A percentile compares a stretch with the other conserved stretches of the same genome.
Evolutionary conservation across 2,329 filamentous ascomycete genomes (phyloP).

Genomic region (Hypoxylon sp.): DNA sequence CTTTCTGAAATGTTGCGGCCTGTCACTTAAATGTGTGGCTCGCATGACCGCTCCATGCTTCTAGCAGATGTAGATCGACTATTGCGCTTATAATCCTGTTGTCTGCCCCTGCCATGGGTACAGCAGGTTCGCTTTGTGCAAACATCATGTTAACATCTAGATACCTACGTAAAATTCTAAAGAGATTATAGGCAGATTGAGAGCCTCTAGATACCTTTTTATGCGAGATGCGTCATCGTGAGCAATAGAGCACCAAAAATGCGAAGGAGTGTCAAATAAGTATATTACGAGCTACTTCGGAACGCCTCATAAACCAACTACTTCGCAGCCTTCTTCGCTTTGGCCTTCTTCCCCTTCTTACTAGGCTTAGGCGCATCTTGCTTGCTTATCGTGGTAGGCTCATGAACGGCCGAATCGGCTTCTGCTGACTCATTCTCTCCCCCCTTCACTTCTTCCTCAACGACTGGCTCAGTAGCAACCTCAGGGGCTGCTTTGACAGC

Average conservation of each 20-base stretch:
- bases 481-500: slow-evolving; percentile 55
- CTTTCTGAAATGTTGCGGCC: slow-evolving; percentile 47
- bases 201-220: not conserved
- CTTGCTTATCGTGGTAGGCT: slow-evolving; percentile 51
- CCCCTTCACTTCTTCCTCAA: slow-evolving; percentile 41
- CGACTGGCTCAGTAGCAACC: slow-evolving; percentile 45
- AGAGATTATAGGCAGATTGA: not conserved
- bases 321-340: slow-evolving; percentile 56
- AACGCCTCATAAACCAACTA: slow-evolving; percentile 44
- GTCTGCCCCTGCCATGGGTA: slow-evolving; percentile 62
- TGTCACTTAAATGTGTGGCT: slow-evolving; percentile 50
- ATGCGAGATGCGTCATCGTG: not conserved
- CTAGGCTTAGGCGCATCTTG: slow-evolving; percentile 40
- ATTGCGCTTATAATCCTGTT: slow-evolving; percentile 70
- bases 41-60: slow-evolving; percentile 59
- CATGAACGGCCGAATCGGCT: slow-evolving; percentile 46
- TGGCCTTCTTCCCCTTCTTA: slow-evolving; percentile 52
- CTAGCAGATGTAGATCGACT: slow-evolving; percentile 65
- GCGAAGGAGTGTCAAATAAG: slow-evolving; percentile 8
- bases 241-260: not conserved
- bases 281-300: slow-evolving; percentile 19
- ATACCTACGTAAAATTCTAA: not conserved
- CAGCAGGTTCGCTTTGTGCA: slow-evolving; percentile 72
- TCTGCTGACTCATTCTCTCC: slow-evolving; percentile 37
- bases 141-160: slow-evolving; percentile 55